These are phyloP conservation scores for Elongisporangium anandrum DNA, from an alignment of 352 stramenopile species.

Conservation along the genomic window DNA sequence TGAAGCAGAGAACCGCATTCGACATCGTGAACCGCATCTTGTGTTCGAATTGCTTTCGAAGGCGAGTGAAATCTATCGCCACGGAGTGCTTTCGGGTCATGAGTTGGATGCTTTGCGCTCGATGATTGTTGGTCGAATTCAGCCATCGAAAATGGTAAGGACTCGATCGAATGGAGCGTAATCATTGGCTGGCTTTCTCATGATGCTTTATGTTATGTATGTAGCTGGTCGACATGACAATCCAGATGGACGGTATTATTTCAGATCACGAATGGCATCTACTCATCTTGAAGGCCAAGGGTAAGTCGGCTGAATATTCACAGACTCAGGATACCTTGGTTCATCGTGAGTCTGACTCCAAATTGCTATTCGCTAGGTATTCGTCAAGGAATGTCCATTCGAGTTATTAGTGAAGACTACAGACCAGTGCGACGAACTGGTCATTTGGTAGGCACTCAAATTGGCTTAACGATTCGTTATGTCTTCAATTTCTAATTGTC, in stretches of 20 bases:
- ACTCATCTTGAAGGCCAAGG: conserved; percentile 78
- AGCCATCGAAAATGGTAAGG: conserved; percentile 79
- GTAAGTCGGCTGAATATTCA: conserved; percentile 11
- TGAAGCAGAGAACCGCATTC: conserved; percentile 80
- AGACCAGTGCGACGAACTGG: conserved; percentile 40
- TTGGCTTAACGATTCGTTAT: neutral
- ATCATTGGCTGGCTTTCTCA: neutral
- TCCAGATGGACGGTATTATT: conserved; percentile 83
- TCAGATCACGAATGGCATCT: conserved; percentile 86
- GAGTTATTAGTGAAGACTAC: conserved; percentile 66
- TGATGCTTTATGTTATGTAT: conserved; percentile 5
- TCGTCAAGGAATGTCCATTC: conserved; percentile 74
- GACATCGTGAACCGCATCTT: conserved; percentile 74
- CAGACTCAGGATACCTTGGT: neutral
- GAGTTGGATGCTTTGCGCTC: conserved; percentile 73
- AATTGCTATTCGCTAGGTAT: conserved; percentile 29
- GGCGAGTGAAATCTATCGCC: conserved; percentile 80
- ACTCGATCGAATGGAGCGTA: neutral
- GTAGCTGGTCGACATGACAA: conserved; percentile 77
- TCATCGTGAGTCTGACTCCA: neutral
- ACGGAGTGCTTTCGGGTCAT: conserved; percentile 73
- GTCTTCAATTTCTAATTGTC: neutral
- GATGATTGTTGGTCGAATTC: conserved; percentile 76
- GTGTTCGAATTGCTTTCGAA: conserved; percentile 81
- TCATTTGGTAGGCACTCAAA: conserved; percentile 51